Base-by-base conservation (phyloP, 345 rosid species). In the Erodium maritimum region DNA sequence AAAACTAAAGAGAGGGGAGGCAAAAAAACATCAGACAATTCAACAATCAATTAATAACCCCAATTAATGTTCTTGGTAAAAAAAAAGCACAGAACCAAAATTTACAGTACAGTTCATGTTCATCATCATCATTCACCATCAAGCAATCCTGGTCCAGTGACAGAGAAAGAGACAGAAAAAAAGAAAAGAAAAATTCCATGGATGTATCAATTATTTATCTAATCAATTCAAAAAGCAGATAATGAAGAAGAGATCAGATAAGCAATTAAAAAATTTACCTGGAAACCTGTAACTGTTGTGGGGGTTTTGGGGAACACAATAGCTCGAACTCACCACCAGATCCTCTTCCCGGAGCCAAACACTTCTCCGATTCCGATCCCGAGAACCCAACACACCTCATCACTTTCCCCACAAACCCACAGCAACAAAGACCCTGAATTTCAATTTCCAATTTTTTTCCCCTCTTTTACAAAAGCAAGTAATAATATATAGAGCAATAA, bases 271-370 rank as follows among this genome's bases (percentile, higher is more conserved):
- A 77, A 67, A 75, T 72, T 56, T 74, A 79, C 88, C 83, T 73
- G 73, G 62, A 75, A 79, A 65, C 71, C 79, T 70, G 71, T 46
- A 77, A 59, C 62, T 60, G 60, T 56, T 75, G 86, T 81, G 80
- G 72, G 82, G 60, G 77, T 58, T 74, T 55, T 61, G 65, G 87
- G 80, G 78, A 71, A 77, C 79, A 80, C 69, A 66, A 66, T 60
- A 82, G 63, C 73, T 73, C 67, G 66, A 68, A 72, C 52, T 64
- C 76, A 75, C 68, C 68, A 61, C 69, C 72, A 20, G 82, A 80
- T 71, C 77, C 52, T 60, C 69, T 60, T 50, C 55, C 20, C 20
- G 46, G 64, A 65, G 59, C 58, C 52, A 68, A 65, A 22, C 53
- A 57, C 75, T 71, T 62, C 60, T 10, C 48, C 48, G 48, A 42